Evolutionary conservation across 768 basidiomycete species (phyloP), one percentile per base, ranked within the genome.

Genomic region (Vararia minispora): DNA sequence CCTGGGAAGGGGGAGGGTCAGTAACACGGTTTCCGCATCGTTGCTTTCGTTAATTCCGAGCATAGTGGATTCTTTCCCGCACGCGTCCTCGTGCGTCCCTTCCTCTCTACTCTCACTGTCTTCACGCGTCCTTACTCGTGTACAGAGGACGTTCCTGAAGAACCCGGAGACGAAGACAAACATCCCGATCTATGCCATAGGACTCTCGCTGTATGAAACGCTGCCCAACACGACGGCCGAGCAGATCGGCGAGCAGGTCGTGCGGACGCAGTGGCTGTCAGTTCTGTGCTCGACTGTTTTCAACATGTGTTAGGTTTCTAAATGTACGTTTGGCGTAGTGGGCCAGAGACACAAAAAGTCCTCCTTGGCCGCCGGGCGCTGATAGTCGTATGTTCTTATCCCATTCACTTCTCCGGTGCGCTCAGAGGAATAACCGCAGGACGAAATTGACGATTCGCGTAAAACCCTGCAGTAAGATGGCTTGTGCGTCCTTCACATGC

Each of bases 211-310:
- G 3, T 99, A 99, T 51, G 95, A 99, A 57, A 75, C 84, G 20
- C 67, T 98, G 13, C 78, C 79, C 5, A 87, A 79, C 13, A 72
- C 75, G 3, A 76, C 76, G 1, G 75, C 59, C 21, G 76, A 89
- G 49, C 73, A 79, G 55, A 70, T 90, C 35, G 86, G 86, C 34
- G 71, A 64, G 42, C 80, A 95, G 56, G 88, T 99, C 46, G 66
- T 95, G 50, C 74, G 92, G 39, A 99, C 92, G 12, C 95, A 99
- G 59, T 99, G 95, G 95, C 65, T 98, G 84, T 86, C 58, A 55
- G 81, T 64, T 10, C 14, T 39, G 35, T 12, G 28, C 25, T 22
- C 34, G 27, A 41, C 28, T 33, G 5, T 35, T 37, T 18, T 32
- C 30, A 35, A 27, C 25, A 31, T 28, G 17, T 29, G 41, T 38